Evolutionary conservation across 2,329 filamentous ascomycete species (phyloP).

Genomic region (Mycocentrospora acerina): DNA sequence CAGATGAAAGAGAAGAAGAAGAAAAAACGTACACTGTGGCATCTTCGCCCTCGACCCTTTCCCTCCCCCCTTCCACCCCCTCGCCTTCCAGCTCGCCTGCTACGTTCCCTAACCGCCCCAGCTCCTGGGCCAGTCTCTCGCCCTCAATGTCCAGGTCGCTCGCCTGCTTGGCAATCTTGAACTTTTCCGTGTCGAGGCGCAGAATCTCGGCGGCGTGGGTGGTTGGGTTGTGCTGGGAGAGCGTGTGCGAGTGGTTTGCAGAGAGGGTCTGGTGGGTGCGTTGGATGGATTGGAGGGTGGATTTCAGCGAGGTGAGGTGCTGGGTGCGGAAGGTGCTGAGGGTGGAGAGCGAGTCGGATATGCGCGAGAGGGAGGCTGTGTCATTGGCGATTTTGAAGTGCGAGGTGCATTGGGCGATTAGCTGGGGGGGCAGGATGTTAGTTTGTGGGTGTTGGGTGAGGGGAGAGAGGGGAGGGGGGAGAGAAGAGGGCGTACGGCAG

Average conservation of each 20-base stretch:
- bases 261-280: conserved; percentile 74
- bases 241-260: conserved; percentile 75
- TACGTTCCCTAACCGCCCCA: conserved; percentile 71
- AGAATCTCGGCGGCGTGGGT: conserved; percentile 83
- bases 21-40: conserved; percentile 47
- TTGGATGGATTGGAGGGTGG: conserved; percentile 58
- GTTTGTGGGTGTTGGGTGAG: conserved; percentile 5
- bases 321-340: conserved; percentile 82
- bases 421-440: conserved; percentile 56
- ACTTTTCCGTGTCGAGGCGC: conserved; percentile 88
- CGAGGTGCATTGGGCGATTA: conserved; percentile 85
- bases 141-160: conserved; percentile 89
- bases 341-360: conserved; percentile 78
- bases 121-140: conserved; percentile 81
- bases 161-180: conserved; percentile 88
- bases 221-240: conserved; percentile 71
- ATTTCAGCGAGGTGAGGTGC: conserved; percentile 55
- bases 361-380: conserved; percentile 78
- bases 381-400: conserved; percentile 96
- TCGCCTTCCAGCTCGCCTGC: conserved; percentile 84
- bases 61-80: conserved; percentile 73
- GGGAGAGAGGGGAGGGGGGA: conserved; percentile 1
- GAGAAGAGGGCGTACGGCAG: conserved; percentile 61
- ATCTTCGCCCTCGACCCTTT: conserved; percentile 51
- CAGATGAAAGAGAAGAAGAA: no score